Conservation (phyloP, 1,284 basidiomycete genomes). For the Binderoboletus segoi region DNA sequence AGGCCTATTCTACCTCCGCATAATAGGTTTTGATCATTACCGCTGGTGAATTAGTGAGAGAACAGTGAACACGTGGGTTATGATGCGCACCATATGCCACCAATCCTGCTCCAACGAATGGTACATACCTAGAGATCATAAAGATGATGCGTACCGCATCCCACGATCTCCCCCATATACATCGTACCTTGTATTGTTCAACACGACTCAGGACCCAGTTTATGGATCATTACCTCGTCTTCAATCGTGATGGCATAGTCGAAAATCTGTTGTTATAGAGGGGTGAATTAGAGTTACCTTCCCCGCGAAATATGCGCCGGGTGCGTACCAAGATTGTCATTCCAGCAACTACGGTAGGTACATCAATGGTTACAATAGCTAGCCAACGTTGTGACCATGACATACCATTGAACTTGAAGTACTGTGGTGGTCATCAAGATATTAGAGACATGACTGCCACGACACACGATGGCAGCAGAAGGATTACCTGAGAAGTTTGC, state of each 20-base stretch:
- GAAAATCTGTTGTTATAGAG: not conserved
- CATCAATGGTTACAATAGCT: not conserved
- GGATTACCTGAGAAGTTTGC: not conserved
- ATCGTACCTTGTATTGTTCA: not conserved
- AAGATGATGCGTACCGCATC: not conserved
- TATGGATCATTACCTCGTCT: not conserved
- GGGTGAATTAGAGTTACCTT: not conserved
- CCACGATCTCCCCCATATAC: not conserved
- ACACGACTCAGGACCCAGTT: not conserved
- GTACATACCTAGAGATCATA: not conserved
- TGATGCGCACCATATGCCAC: not conserved
- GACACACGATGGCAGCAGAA: not conserved
- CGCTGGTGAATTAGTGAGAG: not conserved
- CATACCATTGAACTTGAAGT: conserved; percentile 2
- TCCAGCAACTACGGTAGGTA: not conserved
- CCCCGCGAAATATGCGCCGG: not conserved
- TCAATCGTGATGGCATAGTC: not conserved
- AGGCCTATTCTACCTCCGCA: too few relatives aligned
- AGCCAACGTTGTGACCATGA: not conserved
- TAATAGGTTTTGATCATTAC: too few relatives aligned
- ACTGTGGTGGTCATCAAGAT: too few relatives aligned
- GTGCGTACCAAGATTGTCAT: not conserved
- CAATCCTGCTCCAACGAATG: not conserved
- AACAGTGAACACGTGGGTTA: too few relatives aligned
- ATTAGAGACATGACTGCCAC: too few relatives aligned